These are phyloP conservation scores for Cladosporium sp. DNA, from an alignment of 2,329 filamentous ascomycete species.

Conservation along the genomic window DNA sequence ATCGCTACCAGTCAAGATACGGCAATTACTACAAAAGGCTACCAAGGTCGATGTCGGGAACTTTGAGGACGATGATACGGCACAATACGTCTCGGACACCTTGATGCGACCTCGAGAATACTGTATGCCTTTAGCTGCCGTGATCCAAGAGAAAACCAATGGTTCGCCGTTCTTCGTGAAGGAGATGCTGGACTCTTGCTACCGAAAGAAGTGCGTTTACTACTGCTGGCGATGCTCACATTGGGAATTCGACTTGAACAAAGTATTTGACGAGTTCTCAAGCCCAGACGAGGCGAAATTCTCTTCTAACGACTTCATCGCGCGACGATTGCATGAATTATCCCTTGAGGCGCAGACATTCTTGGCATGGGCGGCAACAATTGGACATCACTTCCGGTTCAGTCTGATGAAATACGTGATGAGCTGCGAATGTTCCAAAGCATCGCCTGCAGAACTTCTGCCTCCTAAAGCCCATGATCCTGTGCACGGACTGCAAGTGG, in stretches of 20 bases:
- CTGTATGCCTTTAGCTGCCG: slow-evolving; percentile 71
- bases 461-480: slow-evolving; percentile 62
- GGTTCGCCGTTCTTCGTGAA: slow-evolving; percentile 90
- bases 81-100: slow-evolving; percentile 76
- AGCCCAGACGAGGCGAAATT: slow-evolving; percentile 74
- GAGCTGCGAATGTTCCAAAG: slow-evolving; percentile 66
- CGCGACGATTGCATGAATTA: slow-evolving; percentile 70
- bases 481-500: slow-evolving; percentile 73
- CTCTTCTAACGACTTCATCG: slow-evolving; percentile 78
- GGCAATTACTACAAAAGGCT: slow-evolving; percentile 37
- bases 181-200: slow-evolving; percentile 83
- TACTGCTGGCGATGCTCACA: slow-evolving; percentile 79
- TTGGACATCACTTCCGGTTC: slow-evolving; percentile 82
- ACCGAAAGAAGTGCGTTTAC: slow-evolving; percentile 82
- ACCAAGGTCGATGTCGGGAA: slow-evolving; percentile 70
- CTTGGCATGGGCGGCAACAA: slow-evolving; percentile 77
- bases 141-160: slow-evolving; percentile 82
- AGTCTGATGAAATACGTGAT: slow-evolving; percentile 72
- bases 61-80: slow-evolving; percentile 73
- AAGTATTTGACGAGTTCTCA: slow-evolving; percentile 79
- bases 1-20: slow-evolving; percentile 33
- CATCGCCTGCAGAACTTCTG: slow-evolving; percentile 43
- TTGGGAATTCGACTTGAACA: slow-evolving; percentile 84
- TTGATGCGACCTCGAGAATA: slow-evolving; percentile 69
- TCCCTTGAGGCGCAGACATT: slow-evolving; percentile 71